Evolutionary conservation across 148 eudicot genomes (phyloP), one percentile per base, ranked within the genome.

Genomic region (Vaccinium corymbosum): DNA sequence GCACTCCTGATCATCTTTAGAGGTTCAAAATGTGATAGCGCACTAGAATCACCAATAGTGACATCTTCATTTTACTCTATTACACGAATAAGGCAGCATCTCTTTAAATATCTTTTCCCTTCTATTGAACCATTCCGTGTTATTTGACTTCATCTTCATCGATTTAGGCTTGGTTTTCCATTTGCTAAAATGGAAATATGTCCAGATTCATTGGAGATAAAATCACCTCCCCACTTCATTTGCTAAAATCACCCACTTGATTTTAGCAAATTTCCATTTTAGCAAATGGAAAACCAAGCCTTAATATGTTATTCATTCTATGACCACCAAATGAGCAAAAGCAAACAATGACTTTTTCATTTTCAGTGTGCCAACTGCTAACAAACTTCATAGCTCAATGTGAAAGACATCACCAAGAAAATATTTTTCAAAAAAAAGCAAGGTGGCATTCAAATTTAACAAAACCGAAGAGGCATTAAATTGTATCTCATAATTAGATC

Each of bases 11-110:
- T 70, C 19, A 70, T 70, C 42, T 29, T 32, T 12, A 27, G 75
- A 32, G 35, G 73, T 27, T 68, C 75, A 14, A 27, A 71, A 71
- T 7, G 75, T 29, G 48, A 46, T 15, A 71, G 17, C 7, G 16
- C 9, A 72, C 76, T 35, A 72, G 46, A 32, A 72, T 32, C 19
- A 6, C 35, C 48, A 71, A 35, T 32, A 35, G 35, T 15, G 46
- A 70, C 27, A 48, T 73, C 20, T 80, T 62, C 55, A 80, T n/a
- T 51, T 62, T 62, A 80, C 72, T n/a, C 73, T 61, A 6, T 46
- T 79, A 25, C 62, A 61, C 7, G 35, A 14, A 64, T 46, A 80
- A 80, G 53, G n/a, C 10, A n/a, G 83, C 74, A 62, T 12, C 29
- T 46, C 7, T 48, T 25, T 46, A 42, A 6, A 22, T 62, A 4